Percentiles rank a stretch among this genome's conserved stretches.
phyloP scores from a whole-genome alignment of 768 basidiomycete genomes.

The Rhodotorula babjevae region DNA sequence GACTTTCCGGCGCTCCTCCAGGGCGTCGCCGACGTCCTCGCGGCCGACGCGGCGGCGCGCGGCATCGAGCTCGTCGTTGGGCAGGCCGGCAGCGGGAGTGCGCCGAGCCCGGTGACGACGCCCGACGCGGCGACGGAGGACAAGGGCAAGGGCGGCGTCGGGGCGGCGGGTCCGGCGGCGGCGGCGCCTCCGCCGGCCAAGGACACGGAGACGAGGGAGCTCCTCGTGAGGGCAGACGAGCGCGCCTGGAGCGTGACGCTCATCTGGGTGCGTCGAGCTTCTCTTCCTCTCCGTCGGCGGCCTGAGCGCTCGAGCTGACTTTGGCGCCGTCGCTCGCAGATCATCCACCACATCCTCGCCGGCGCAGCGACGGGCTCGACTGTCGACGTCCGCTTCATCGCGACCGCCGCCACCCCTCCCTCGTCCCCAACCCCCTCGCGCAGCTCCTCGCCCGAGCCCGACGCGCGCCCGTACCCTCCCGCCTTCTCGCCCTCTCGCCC shows the following conservation, averaged over 20 bases:
- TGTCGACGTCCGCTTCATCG: slow-evolving; percentile 33
- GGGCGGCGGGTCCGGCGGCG: not conserved
- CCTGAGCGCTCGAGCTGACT: not conserved
- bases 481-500: not conserved
- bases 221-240: slow-evolving; percentile 36
- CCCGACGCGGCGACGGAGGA: slow-evolving; percentile 3
- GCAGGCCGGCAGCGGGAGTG: slow-evolving; percentile 26
- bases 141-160: not conserved
- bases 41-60: slow-evolving; percentile 30
- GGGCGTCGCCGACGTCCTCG: slow-evolving; percentile 40
- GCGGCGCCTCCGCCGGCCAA: not conserved
- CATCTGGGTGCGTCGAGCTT: slow-evolving; percentile 23
- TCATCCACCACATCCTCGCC: slow-evolving; percentile 35
- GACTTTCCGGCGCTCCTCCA: slow-evolving; percentile 41
- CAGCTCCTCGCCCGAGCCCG: not conserved
- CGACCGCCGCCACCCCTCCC: slow-evolving; percentile 2
- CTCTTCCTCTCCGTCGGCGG: no score
- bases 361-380: slow-evolving; percentile 23
- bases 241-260: slow-evolving; percentile 35
- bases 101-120: slow-evolving; percentile 32
- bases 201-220: slow-evolving; percentile 21
- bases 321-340: not conserved
- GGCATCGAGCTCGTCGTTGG: slow-evolving; percentile 41
- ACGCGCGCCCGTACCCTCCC: not conserved
- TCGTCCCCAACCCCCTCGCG: not conserved